A percentile compares a stretch with the other conserved stretches of the same genome.
Evolutionary conservation across 371 early-diverging fungal genomes (phyloP).

Genomic region (Mucor mucedo): DNA sequence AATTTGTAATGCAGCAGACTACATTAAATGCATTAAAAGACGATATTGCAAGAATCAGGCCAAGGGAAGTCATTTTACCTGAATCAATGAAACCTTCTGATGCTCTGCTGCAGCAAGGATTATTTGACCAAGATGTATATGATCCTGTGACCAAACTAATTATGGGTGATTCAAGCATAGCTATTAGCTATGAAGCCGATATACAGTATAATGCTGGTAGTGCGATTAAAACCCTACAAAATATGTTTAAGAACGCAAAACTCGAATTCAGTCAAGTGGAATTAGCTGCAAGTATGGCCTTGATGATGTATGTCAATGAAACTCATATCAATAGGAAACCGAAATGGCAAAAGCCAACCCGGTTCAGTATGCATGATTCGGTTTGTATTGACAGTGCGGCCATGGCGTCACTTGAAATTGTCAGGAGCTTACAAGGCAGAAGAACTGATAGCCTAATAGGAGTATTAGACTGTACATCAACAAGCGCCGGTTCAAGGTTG

Average conservation of each 20-base stretch:
- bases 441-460: slow-evolving; percentile 69
- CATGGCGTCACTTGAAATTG: slow-evolving; percentile 63
- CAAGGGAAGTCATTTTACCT: slow-evolving; percentile 80
- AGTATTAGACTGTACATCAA: slow-evolving; percentile 76
- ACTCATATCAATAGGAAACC: slow-evolving; percentile 57
- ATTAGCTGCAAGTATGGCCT: slow-evolving; percentile 54
- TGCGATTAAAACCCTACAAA: slow-evolving; percentile 17
- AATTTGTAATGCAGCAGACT: slow-evolving; percentile 74
- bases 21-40: slow-evolving; percentile 53
- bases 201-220: slow-evolving; percentile 16
- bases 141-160: slow-evolving; percentile 29
- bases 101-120: slow-evolving; percentile 12
- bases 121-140: slow-evolving; percentile 16
- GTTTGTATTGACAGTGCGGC: slow-evolving; percentile 69
- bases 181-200: slow-evolving; percentile 37
- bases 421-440: slow-evolving; percentile 49
- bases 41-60: slow-evolving; percentile 83
- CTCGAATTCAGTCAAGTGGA: slow-evolving; percentile 38
- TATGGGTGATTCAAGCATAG: slow-evolving; percentile 18
- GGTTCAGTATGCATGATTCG: slow-evolving; percentile 47
- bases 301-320: slow-evolving; percentile 60
- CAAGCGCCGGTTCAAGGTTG: slow-evolving; percentile 80
- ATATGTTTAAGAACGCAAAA: slow-evolving; percentile 8
- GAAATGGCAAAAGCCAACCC: slow-evolving; percentile 53
- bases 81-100: slow-evolving; percentile 29